Base-by-base conservation (phyloP, 1,284 basidiomycete genomes). In the Pascua sp. region DNA sequence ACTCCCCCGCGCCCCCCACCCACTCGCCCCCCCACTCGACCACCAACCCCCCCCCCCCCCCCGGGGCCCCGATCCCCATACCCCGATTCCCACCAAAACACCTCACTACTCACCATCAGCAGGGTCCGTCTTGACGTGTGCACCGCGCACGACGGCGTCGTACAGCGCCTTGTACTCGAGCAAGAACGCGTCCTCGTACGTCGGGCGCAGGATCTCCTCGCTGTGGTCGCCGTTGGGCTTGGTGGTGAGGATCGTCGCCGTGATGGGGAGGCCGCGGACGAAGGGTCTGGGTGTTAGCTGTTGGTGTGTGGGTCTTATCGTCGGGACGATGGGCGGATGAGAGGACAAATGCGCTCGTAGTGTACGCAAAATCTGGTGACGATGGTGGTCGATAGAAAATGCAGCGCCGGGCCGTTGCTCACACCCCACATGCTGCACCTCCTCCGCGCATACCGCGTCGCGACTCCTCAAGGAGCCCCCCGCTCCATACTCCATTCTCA, bases 181-280 rank as follows among this genome's bases (percentile, higher is more conserved):
- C 7, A 69, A 76, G 62, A 79, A 79, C 2, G 76, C 69, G 54
- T 79, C 78, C 43, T 68, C 70, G 63, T 72, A 79, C 2, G 77
- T 79, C 1, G 76, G 71, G 13, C 77, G 70, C 37, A 76, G 67
- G 11, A 57, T 49, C 52, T 71, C 63, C 49, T 70, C 68, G 13
- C 57, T 57, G 53, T 62, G 70, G 43, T 73, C 71, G 11, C 77
- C 77, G 8, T 67, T 57, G 18, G 12, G 58, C 47, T 24, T 69
- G 56, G 49, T 67, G 51, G 70, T 65, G 44, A 69, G 72, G 46
- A 78, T 66, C 1, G 65, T 69, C 17, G 76, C 59, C 13, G 66
- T 75, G 63, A 79, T 77, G 0, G 78, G 77, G 2, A 79, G 66
- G 0, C 75, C 78, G 51, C 78, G 78, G 59, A 79, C 72, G 64